Percentiles rank a stretch among this genome's conserved stretches.
Evolutionary conservation across 106 monocot genomes (phyloP).

Genomic region (Allium fistulosum): DNA sequence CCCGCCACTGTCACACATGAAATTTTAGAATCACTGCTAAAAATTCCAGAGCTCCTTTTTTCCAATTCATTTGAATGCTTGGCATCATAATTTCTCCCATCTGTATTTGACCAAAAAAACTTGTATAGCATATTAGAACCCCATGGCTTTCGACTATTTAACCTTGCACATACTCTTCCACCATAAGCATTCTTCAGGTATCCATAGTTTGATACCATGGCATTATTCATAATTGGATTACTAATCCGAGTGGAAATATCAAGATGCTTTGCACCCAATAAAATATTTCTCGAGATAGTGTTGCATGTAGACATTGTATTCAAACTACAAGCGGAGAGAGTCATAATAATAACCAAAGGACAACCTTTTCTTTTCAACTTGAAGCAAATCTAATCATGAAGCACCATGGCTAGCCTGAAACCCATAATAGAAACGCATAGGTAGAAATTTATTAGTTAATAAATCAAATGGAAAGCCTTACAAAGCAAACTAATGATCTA

Average conservation of each 20-base stretch:
- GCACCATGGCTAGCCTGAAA: no score
- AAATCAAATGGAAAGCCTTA: no score
- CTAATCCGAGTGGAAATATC: background rate
- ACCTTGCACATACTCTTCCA: conserved; percentile 1
- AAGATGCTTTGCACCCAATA: background rate
- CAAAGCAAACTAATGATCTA: no score
- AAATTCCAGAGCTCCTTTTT: background rate
- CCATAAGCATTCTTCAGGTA: background rate
- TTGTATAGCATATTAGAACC: conserved; percentile 9
- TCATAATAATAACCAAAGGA: no score
- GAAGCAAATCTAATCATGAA: no score
- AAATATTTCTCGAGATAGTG: background rate
- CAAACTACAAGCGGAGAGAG: conserved; percentile 2
- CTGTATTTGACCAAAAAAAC: conserved; percentile 9
- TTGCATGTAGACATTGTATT: conserved; percentile 1
- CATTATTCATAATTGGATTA: background rate
- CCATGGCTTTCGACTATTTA: conserved; percentile 1
- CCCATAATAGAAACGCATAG: no score
- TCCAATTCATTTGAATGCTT: background rate
- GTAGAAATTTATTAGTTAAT: no score
- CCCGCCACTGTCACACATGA: background rate
- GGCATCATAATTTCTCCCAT: background rate
- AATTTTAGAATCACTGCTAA: background rate
- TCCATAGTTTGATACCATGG: background rate
- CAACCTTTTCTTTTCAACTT: no score